These are phyloP conservation scores for Euphrasia arctica DNA, from an alignment of 305 asterid genomes.

Conservation along the genomic window DNA sequence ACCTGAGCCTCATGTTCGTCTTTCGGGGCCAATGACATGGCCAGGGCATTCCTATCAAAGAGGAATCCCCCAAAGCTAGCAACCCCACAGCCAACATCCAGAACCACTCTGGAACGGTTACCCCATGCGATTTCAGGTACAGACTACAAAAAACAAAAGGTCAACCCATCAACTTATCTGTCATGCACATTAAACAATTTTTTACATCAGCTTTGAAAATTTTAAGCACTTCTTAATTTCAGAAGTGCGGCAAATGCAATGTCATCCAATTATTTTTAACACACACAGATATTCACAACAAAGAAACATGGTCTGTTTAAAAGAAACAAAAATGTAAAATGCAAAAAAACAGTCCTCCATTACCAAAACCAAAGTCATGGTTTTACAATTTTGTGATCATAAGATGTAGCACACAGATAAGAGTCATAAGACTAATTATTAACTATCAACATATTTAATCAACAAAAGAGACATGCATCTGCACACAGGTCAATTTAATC, in stretches of 20 bases:
- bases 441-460: not conserved
- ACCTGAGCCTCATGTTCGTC: slow-evolving; percentile 87
- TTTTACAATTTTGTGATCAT: not conserved
- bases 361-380: not conserved
- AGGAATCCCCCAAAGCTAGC: slow-evolving; percentile 88
- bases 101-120: slow-evolving; percentile 81
- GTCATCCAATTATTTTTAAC: not conserved
- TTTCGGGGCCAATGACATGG: slow-evolving; percentile 84
- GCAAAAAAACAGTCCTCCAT: not conserved
- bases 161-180: not conserved
- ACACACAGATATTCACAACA: not conserved
- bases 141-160: slow-evolving; percentile 42
- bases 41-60: slow-evolving; percentile 65
- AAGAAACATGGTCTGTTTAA: not conserved
- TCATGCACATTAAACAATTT: not conserved
- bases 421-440: too few species aligned
- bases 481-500: not conserved
- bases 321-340: too few species aligned
- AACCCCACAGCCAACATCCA: slow-evolving; percentile 89
- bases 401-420: not conserved
- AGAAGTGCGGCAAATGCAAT: not conserved
- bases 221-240: not conserved
- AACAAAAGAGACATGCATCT: not conserved
- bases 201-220: not conserved
- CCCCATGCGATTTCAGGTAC: slow-evolving; percentile 87